Conservation (phyloP, 2,329 filamentous ascomycete genomes). For the Dryadomyces quercivorus region DNA sequence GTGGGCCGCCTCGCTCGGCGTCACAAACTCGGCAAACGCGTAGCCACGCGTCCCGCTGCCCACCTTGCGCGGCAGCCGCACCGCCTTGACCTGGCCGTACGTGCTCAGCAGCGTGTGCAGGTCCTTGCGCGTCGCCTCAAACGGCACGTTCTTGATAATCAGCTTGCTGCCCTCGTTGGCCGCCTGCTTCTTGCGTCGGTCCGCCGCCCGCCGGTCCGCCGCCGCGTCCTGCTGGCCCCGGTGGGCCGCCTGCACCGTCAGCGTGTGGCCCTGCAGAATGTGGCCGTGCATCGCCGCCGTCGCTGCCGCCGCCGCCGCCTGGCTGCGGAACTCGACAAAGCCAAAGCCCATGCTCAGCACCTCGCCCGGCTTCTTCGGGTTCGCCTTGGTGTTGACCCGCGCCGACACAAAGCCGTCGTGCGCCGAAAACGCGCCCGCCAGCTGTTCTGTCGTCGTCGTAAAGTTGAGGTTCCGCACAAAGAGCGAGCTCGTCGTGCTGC, state of each 20-base stretch:
- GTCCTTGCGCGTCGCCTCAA: conserved; percentile 90
- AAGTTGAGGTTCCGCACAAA: conserved; percentile 95
- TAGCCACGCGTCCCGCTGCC: conserved; percentile 82
- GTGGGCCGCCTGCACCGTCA: conserved; percentile 78
- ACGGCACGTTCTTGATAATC: conserved; percentile 95
- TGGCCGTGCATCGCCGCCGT: conserved; percentile 78
- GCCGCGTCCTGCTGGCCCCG: conserved; percentile 69
- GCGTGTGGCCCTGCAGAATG: conserved; percentile 73
- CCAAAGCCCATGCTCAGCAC: conserved; percentile 95
- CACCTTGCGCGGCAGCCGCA: conserved; percentile 92
- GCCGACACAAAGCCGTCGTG: conserved; percentile 84
- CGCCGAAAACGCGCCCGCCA: conserved; percentile 67
- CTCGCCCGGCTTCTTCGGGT: conserved; percentile 82
- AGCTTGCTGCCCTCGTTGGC: conserved; percentile 70
- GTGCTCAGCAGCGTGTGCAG: conserved; percentile 73
- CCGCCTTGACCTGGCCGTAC: conserved; percentile 84
- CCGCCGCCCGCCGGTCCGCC: conserved; percentile 72
- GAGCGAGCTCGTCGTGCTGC: conserved; percentile 58
- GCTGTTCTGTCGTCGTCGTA: conserved; percentile 62
- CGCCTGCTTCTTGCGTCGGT: conserved; percentile 69
- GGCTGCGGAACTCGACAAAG: conserved; percentile 78
- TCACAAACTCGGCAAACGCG: conserved; percentile 80
- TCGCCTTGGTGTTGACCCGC: conserved; percentile 81
- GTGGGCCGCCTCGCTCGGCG: conserved; percentile 74
- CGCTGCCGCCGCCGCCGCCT: conserved; percentile 67